Base-by-base conservation (phyloP, 352 stramenopile genomes). In the Elongisporangium anandrum region DNA sequence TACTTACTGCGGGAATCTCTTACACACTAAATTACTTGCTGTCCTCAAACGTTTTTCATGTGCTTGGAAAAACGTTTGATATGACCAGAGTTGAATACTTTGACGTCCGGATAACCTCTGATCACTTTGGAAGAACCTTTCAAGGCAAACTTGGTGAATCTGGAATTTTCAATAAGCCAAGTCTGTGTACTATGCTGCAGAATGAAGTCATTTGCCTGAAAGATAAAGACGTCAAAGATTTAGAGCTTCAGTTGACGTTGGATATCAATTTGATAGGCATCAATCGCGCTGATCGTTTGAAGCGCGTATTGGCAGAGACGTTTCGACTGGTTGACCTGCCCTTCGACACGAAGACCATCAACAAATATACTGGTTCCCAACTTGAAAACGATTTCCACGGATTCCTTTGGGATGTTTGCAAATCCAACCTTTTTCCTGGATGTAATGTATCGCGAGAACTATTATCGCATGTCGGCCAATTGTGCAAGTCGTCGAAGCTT, bases 371-470 rank as follows among this genome's bases (percentile, higher is more conserved):
- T 29, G 53, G 56, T 4, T 10, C 52, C 48, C 49, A 68, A 15
- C 23, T 63, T 19, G 45, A 62, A n/a, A 72, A 61, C 26, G 61
- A 74, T 4, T 64, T 75, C 0, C 50, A 79, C 0, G 16, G 53
- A 3, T 91, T 89, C 51, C 52, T 91, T 47, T 87, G 79, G 79
- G 73, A 81, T 9, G 70, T 80, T 3, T 88, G 74, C 55, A 78
- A 81, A 50, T 65, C 67, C 4, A 68, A 76, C 23, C 55, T 77
- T 2, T 66, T 77, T 20, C 68, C 66, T 21, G 70, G 68, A 1
- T 52, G 58, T 15, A 76, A 70, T 26, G 48, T 80, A 3, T 59
- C 61, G 1, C 61, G 77, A 7, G 68, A 77, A 29, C 54, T 91
- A 8, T 51, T 89, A 20, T 56, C 56, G 2, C 81, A 91, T 52